Percentiles rank a stretch among this genome's conserved stretches.
phyloP scores from a whole-genome alignment of 129 eudicot genomes.

The Tanacetum coccineum region DNA sequence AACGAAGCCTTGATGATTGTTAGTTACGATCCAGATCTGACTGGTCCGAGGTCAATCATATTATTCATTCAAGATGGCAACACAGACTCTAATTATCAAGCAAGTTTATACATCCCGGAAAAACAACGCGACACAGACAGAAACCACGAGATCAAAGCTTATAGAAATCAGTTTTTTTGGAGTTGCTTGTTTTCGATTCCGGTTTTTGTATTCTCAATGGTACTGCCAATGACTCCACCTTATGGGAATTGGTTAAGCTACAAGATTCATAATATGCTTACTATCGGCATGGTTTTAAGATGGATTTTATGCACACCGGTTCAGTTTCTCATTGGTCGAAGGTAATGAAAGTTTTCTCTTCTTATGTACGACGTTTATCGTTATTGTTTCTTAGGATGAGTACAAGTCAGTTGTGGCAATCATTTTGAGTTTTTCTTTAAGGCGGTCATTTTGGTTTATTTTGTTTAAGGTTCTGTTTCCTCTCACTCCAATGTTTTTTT shows the following conservation, averaged over 20 bases:
- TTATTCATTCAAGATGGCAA: constrained; percentile 55
- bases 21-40: constrained; percentile 60
- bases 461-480: too few species aligned
- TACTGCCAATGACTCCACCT: constrained; percentile 83
- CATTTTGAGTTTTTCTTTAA: too few species aligned
- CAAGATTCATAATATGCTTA: constrained; percentile 80
- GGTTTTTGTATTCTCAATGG: constrained; percentile 75
- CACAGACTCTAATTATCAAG: constrained; percentile 45
- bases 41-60: constrained; percentile 86
- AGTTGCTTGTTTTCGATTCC: constrained; percentile 87
- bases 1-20: constrained; percentile 48
- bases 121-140: constrained; percentile 57
- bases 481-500: not conserved
- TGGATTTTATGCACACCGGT: constrained; percentile 91
- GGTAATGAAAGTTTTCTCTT: constrained; percentile 40
- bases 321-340: constrained; percentile 84
- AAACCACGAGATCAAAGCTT: constrained; percentile 56
- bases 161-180: constrained; percentile 68
- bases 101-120: constrained; percentile 62
- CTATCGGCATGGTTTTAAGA: constrained; percentile 68
- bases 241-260: constrained; percentile 88
- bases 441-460: too few species aligned
- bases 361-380: not conserved
- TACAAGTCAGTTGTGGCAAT: too few species aligned
- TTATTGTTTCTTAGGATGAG: too few species aligned